phyloP scores from a whole-genome alignment of 768 basidiomycete species.

The Leccinum subgranulosum region DNA sequence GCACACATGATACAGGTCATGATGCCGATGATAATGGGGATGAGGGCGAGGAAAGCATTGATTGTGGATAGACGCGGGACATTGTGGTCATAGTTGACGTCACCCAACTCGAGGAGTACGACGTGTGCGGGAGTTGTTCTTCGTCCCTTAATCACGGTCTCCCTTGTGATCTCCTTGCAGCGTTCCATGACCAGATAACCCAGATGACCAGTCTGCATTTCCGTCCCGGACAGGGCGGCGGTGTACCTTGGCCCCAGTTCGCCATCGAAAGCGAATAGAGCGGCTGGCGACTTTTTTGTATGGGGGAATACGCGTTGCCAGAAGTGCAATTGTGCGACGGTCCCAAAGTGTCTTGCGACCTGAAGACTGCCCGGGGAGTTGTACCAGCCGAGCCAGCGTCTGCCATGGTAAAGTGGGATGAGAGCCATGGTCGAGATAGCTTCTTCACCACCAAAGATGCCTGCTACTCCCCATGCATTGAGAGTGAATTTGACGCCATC shows the following conservation, averaged over 20 bases:
- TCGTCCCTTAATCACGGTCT: constrained; percentile 8
- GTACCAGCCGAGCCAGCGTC: constrained; percentile 35
- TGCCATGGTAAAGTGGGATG: constrained; percentile 27
- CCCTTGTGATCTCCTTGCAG: constrained; percentile 9
- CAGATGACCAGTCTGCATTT: constrained; percentile 29
- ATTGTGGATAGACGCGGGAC: constrained; percentile 1
- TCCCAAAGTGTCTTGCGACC: constrained; percentile 28
- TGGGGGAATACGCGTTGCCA: constrained; percentile 28
- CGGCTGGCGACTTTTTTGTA: constrained; percentile 15
- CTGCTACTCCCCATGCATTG: constrained; percentile 30
- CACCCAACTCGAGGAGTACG: constrained; percentile 16
- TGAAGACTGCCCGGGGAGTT: constrained; percentile 32
- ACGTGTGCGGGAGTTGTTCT: constrained; percentile 10
- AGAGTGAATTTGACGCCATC: constrained; percentile 16
- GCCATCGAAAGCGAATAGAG: constrained; percentile 26
- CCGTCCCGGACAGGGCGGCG: constrained; percentile 25
- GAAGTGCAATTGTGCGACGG: constrained; percentile 22
- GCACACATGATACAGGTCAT: constrained; percentile 23
- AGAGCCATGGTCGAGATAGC: constrained; percentile 29
- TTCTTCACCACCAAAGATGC: constrained; percentile 35
- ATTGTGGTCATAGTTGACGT: constrained; percentile 1
- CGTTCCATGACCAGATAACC: constrained; percentile 23
- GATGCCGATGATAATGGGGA: constrained; percentile 28
- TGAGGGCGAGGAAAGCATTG: constrained; percentile 7
- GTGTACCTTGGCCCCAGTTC: constrained; percentile 25